Evolutionary conservation across 2,329 filamentous ascomycete genomes (phyloP), one percentile per base, ranked within the genome.

Genomic region (Pseudogymnoascus sp.): DNA sequence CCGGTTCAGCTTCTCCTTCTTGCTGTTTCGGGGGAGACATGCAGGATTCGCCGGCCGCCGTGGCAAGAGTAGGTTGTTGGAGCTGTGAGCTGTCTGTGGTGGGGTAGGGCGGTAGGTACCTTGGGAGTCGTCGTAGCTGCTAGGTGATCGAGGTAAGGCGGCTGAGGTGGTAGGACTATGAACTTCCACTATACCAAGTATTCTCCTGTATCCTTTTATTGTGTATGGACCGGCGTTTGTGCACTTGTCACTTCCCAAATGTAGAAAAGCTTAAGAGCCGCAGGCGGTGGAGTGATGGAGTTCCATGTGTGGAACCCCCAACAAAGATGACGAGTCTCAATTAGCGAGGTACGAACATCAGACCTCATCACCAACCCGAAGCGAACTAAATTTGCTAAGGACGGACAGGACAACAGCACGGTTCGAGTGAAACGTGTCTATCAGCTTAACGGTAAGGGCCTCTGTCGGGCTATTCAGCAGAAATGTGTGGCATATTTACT

Each of bases 401-500:
- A 38, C 35, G n/a, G n/a, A 12, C 31, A 33, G 31, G 31, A 33
- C 28, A 55, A 55, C 49, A 31, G n/a, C 49, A 31, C 49, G 16
- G 11, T 55, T 33, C 49, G 28, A 55, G 49, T 55, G 49, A 55
- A 52, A 33, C 28, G 49, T 55, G 49, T 1, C n/a, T 11, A 28
- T 55, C 28, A 33, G n/a, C 25, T 33, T 33, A 21, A 55, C 6
- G 28, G 49, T 55, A 41, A 25, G 18, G 38, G 23, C 38, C 38
- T 60, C 33, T 31, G n/a, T 9, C 38, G 58, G 38, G 58, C 58
- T 41, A 41, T 60, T 55, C 21, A 63, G 12, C 38, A n/a, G 45
- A 65, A 61, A 87, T 88, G 85, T 88, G 85, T 71, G 85, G 85
- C 65, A 87, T 87, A 61, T 79, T 86, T 71, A 80, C 77, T 37